phyloP scores from a whole-genome alignment of 164 flowering plant species.

The Malania oleifera region DNA sequence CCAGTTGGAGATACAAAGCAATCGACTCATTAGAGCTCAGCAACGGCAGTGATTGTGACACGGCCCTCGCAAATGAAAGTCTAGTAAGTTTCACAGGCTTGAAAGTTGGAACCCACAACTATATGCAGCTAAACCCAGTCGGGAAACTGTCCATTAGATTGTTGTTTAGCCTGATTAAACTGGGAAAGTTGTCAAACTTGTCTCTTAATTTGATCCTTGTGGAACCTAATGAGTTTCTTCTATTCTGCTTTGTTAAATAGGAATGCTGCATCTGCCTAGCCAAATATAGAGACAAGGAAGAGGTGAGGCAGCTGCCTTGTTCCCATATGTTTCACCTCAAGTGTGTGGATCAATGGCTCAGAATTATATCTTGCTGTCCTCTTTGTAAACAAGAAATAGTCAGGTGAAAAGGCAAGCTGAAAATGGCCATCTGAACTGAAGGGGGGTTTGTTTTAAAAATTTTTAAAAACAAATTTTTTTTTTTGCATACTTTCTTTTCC shows the following conservation, averaged over 20 bases:
- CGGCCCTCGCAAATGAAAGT: slow-evolving; percentile 29
- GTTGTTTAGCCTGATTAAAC: too few species aligned
- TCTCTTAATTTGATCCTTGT: too few species aligned
- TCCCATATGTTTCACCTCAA: slow-evolving; percentile 77
- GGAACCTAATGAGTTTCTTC: slow-evolving; percentile 1
- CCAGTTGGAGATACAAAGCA: slow-evolving; percentile 67
- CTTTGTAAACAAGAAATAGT: slow-evolving; percentile 79
- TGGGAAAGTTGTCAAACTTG: too few species aligned
- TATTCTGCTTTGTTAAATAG: slow-evolving; percentile 32
- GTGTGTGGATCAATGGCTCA: slow-evolving; percentile 97
- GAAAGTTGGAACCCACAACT: too few species aligned
- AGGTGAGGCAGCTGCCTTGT: slow-evolving; percentile 80
- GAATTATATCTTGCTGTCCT: slow-evolving; percentile 84
- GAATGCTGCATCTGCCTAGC: slow-evolving; percentile 94
- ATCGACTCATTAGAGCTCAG: slow-evolving; percentile 28
- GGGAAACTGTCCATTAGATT: too few species aligned
- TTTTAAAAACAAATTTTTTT: background rate
- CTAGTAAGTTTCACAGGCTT: slow-evolving; percentile 58
- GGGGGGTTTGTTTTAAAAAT: too few species aligned
- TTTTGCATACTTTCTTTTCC: background rate
- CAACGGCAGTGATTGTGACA: slow-evolving; percentile 22
- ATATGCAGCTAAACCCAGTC: too few species aligned
- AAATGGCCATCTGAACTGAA: too few species aligned
- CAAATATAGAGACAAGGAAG: slow-evolving; percentile 80
- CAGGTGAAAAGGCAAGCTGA: slow-evolving; percentile 25